phyloP scores from a whole-genome alignment of 805 yeast species.

The Cyberlindnera bimundalis region DNA sequence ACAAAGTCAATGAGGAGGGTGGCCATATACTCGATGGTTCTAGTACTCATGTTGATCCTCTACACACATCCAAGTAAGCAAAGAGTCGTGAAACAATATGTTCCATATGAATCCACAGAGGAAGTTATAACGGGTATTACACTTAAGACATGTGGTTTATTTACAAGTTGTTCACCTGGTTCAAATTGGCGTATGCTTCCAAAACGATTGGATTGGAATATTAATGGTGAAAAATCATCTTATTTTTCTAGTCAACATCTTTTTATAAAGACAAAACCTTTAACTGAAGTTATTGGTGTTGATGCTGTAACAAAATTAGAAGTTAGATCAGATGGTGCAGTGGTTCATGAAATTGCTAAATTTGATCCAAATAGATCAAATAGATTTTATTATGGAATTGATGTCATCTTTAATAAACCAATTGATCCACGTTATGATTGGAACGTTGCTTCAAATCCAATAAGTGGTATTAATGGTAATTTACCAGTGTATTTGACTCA shows the following conservation, averaged over 20 bases:
- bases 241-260: conserved; percentile 15
- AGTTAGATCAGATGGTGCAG: conserved; percentile 6
- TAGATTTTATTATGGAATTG: conserved; percentile 35
- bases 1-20: no score
- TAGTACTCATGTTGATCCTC: neutral
- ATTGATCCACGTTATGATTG: conserved; percentile 78
- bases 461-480: conserved; percentile 9
- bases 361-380: conserved; percentile 12
- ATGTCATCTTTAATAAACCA: conserved; percentile 67
- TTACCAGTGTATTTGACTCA: conserved; percentile 25
- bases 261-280: conserved; percentile 11
- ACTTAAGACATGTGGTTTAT: conserved; percentile 3
- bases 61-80: neutral
- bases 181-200: conserved; percentile 10
- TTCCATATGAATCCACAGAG: conserved; percentile 7
- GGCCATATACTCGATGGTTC: no score
- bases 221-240: conserved; percentile 10
- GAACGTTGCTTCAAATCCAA: conserved; percentile 32
- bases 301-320: conserved; percentile 8
- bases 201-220: conserved; percentile 14
- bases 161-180: conserved; percentile 7
- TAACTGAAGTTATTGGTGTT: conserved; percentile 6
- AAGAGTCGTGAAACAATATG: conserved; percentile 5
- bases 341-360: conserved; percentile 48
- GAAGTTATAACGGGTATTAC: conserved; percentile 13